Evolutionary conservation across 768 basidiomycete species (phyloP), one percentile per base, ranked within the genome.

Genomic region (Panellus pusillus): DNA sequence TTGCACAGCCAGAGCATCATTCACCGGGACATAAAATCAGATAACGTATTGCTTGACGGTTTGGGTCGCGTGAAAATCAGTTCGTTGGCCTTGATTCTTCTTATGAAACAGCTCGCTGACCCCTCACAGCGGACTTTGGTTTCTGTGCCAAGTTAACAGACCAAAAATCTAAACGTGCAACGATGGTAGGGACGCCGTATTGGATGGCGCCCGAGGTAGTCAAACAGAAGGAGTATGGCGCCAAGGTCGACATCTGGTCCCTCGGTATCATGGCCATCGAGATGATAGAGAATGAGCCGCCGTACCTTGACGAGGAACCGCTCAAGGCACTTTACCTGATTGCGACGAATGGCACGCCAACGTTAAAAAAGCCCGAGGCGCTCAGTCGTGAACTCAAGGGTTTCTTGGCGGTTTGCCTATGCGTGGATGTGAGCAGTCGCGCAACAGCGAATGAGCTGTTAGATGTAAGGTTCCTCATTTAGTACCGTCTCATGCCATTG

Each of bases 201-300:
- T 96, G 94, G 94, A 97, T 97, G 94, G 94, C 94, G 3, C 94
- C 94, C n/a, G 94, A 97, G 69, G 93, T 97, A 47, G 93, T 97
- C 64, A 95, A 93, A 73, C 91, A 94, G 69, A 95, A 96, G 72
- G 93, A 94, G 70, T 97, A 97, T 65, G 93, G 94, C 42, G 91
- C 93, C 20, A 96, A 96, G 70, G 94, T 96, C 18, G 94, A 96
- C 63, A 93, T 97, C 46, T 97, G 94, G 94, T 93, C 91, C 12
- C 80, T 97, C 9, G 94, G 94, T 5, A 97, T 98, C 72, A 95
- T 97, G 93, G 93, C 93, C 5, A 98, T 98, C 56, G 93, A 98
- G 78, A 98, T 98, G 95, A 95, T 98, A 59, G 94, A 98, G 70
- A 94, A 93, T 64, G 94, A 97, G 70, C 94, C 94, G 2, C 94